A percentile compares a stretch with the other conserved stretches of the same genome.
These are phyloP conservation scores for Artomyces pyxidatus DNA, from an alignment of 768 basidiomycete genomes.

Conservation along the genomic window DNA sequence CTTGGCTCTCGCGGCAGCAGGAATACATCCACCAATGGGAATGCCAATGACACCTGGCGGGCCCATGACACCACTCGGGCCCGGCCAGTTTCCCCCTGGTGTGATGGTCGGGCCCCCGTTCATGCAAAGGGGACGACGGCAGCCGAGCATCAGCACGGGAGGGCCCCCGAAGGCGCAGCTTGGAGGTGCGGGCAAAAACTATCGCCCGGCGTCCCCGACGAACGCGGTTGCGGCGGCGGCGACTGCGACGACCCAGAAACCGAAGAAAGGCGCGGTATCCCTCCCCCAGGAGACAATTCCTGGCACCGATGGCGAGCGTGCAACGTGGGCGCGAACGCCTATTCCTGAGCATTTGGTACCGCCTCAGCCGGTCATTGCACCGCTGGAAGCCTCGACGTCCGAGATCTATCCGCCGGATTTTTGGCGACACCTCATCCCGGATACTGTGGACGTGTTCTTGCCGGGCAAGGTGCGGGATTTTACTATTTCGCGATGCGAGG, in stretches of 20 bases:
- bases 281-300: constrained; percentile 60
- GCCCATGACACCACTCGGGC: constrained; percentile 53
- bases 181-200: constrained; percentile 72
- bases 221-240: constrained; percentile 19
- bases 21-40: constrained; percentile 45
- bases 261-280: constrained; percentile 63
- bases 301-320: constrained; percentile 30
- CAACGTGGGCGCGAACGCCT: constrained; percentile 58
- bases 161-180: constrained; percentile 85
- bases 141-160: constrained; percentile 62
- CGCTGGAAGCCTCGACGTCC: constrained; percentile 34
- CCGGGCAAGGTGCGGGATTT: constrained; percentile 61
- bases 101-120: constrained; percentile 35
- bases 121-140: constrained; percentile 47
- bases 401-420: constrained; percentile 60
- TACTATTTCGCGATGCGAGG: constrained; percentile 1
- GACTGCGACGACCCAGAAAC: constrained; percentile 29
- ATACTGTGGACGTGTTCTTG: constrained; percentile 71
- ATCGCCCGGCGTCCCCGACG: constrained; percentile 54
- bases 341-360: constrained; percentile 31
- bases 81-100: constrained; percentile 46
- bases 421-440: constrained; percentile 50
- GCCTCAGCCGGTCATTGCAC: constrained; percentile 18
- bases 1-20: constrained; percentile 53
- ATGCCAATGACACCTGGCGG: constrained; percentile 43